Evolutionary conservation across 148 eudicot genomes (phyloP), one percentile per base, ranked within the genome.

Genomic region (Rhododendron molle): DNA sequence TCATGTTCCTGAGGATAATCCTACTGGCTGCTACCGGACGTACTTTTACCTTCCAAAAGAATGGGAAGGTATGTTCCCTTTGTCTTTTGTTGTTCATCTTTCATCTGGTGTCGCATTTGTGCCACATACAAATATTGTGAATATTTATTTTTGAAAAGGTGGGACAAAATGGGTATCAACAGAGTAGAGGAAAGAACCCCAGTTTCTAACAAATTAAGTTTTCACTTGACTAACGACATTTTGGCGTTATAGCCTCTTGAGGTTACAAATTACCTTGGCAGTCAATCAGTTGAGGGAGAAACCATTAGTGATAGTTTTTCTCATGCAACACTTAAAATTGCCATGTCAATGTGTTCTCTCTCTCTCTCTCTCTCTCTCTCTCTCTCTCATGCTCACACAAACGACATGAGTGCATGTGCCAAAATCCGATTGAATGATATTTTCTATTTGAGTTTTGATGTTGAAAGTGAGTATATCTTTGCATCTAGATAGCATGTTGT

Each of bases 11-110:
- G 95, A 87, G 34, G 98, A 95, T 87, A 96, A 96, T 90, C 96
- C 94, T 52, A 95, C 95, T 34, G 99, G 99, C 85, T 96, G 98
- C 91, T 95, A 93, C 95, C 95, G 99, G 87, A 95, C 93, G 50
- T 90, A 85, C 84, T 96, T 96, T 84, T 86, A 90, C 69, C 87
- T 96, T 83, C 93, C 99, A 80, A 85, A 90, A 85, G 96, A 93
- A 87, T 96, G 99, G 99, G 88, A 94, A 87, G 99, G 99, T 96
- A 89, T 76, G 88, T 11, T 88, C 79, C 81, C 34, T 82, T 86
- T 73, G 38, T 32, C 36, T 28, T 71, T 30, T 71, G 32, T 26
- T 67, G n/a, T 28, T n/a, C 73, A 26, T 67, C 32, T 26, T 71
- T 32, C 74, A 30, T 71, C 74, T 32, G 38, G 38, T 15, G 20